Percentiles rank a stretch among this genome's conserved stretches.
Conservation (phyloP, 2,329 filamentous ascomycete genomes). For the Cercospora berteroae region DNA sequence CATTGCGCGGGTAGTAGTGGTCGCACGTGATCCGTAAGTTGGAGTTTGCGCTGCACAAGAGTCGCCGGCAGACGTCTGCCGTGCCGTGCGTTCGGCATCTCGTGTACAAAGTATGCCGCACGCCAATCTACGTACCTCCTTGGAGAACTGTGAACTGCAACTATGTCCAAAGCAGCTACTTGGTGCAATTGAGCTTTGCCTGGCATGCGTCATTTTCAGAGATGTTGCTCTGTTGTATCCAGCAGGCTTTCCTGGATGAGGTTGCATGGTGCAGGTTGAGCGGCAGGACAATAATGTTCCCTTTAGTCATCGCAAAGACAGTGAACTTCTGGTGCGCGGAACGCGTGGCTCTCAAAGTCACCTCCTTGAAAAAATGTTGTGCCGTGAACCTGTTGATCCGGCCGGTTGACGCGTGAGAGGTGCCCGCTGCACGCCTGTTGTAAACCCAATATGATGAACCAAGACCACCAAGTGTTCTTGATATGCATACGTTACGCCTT, state of each 20-base stretch:
- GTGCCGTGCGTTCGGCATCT: background rate
- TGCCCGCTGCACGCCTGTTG: background rate
- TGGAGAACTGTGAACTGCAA: background rate
- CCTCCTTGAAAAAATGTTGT: background rate
- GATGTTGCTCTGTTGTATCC: background rate
- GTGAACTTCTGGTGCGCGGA: background rate
- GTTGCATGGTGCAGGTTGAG: too few species aligned
- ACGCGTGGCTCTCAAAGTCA: background rate
- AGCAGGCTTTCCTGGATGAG: background rate
- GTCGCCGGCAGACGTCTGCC: background rate
- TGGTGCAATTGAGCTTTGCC: background rate
- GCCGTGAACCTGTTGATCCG: background rate
- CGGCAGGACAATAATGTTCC: background rate
- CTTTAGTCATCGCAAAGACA: background rate
- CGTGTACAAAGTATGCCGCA: background rate
- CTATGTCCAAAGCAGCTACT: background rate
- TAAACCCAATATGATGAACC: background rate
- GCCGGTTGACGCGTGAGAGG: background rate
- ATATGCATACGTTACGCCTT: background rate
- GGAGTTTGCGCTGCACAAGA: background rate
- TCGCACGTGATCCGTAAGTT: background rate
- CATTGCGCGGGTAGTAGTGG: background rate
- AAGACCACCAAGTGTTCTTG: background rate
- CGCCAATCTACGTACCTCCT: too few species aligned
- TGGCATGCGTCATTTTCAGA: background rate